phyloP scores from a whole-genome alignment of 1,139 yeast species.

The Arxiozyma telluris region DNA sequence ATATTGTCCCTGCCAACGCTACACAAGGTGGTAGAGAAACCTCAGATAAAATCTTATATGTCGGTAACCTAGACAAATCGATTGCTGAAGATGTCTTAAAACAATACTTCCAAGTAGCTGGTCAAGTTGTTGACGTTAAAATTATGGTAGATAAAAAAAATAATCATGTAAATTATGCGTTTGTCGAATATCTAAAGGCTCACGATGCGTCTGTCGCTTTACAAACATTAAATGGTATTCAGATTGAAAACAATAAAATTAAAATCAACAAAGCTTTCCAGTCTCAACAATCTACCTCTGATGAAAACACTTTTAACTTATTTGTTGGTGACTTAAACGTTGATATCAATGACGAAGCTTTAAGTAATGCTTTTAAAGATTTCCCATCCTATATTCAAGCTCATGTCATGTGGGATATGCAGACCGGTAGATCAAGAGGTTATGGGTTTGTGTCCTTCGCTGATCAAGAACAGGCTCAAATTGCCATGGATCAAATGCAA shows the following conservation, averaged over 20 bases:
- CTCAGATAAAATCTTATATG: constrained; percentile 63
- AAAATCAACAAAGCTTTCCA: constrained; percentile 80
- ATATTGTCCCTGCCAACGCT: constrained; percentile 54
- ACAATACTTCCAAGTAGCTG: constrained; percentile 55
- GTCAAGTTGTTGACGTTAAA: constrained; percentile 54
- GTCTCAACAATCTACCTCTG: constrained; percentile 50
- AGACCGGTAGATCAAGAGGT: constrained; percentile 82
- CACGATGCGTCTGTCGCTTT: constrained; percentile 57
- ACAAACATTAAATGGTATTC: constrained; percentile 48
- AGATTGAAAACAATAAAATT: constrained; percentile 45
- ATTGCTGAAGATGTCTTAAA: constrained; percentile 55
- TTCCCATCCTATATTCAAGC: constrained; percentile 68
- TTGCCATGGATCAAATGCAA: constrained; percentile 65
- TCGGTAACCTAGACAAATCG: constrained; percentile 61
- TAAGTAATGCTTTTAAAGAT: constrained; percentile 49
- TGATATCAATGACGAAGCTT: constrained; percentile 72
- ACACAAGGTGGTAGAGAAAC: constrained; percentile 75
- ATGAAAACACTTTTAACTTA: constrained; percentile 53
- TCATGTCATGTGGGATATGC: constrained; percentile 97
- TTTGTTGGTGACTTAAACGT: constrained; percentile 83
- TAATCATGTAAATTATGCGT: constrained; percentile 72
- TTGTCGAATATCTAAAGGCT: constrained; percentile 60
- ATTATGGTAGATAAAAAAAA: constrained; percentile 68
- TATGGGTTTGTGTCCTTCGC: constrained; percentile 86
- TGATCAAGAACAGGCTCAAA: constrained; percentile 59